Evolutionary conservation across 352 stramenopile species (phyloP), one percentile per base, ranked within the genome.

Genomic region (Phytophthora fragariae): DNA sequence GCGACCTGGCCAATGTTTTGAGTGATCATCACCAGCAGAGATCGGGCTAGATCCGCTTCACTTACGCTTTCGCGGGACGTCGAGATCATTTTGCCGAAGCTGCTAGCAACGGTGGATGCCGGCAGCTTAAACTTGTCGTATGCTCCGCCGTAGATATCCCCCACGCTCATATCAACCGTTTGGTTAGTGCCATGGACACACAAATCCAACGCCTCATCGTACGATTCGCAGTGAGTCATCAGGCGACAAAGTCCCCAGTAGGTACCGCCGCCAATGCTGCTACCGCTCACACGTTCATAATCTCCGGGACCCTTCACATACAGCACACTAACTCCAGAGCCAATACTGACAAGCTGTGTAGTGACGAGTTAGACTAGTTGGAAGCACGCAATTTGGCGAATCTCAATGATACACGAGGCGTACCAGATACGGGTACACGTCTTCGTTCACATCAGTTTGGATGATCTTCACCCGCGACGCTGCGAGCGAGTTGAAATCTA

Each of bases 11-110:
- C 88, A 71, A 97, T 97, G 72, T 99, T 99, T 73, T 99, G 99
- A 27, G 98, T 99, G 41, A 99, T 97, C 98, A 99, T 99, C 37
- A 99, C 89, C 21, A 99, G 85, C 50, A 99, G 77, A 44, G 97
- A 96, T 52, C 97, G 91, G 21, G 97, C 97, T 53, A 99, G 80
- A 82, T 99, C 98, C 57, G 98, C 96, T 70, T 99, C 94, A 49
- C 88, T 94, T 37, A 99, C 89, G 54, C 65, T 74, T 46, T 90
- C 80, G 5, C 86, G 86, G 12, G 80, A 68, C 15, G 74, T 72
- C 21, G 86, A 86, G 49, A 96, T 97, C 89, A 96, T 95, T 73
- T 92, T 92, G 17, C 89, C 98, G 82, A 99, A 99, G 54, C 96
- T 99, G 66, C 95, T 98, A 5, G 98, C 98, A 5, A 99, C 97